Evolutionary conservation across 2,329 filamentous ascomycete species (phyloP).

Genomic region (Epichloe festucae): DNA sequence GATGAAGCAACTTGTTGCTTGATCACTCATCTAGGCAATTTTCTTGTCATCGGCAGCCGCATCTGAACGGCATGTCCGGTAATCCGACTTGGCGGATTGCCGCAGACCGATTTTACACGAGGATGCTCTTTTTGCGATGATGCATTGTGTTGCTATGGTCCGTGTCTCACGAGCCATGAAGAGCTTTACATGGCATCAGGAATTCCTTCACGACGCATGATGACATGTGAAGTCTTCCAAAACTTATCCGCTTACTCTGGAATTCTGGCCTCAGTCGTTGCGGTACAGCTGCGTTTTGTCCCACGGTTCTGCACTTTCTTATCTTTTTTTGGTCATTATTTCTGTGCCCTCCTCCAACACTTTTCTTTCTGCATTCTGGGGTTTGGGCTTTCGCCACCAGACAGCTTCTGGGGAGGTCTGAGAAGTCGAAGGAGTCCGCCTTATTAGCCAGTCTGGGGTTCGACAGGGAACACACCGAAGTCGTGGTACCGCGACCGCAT

Average conservation of each 20-base stretch:
- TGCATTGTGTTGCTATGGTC: background rate
- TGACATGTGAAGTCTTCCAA: conserved; percentile 1
- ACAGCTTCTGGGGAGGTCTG: conserved; percentile 25
- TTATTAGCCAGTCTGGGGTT: background rate
- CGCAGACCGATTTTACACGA: conserved; percentile 1
- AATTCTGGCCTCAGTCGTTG: conserved; percentile 19
- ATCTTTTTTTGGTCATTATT: conserved; percentile 17
- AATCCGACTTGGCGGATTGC: conserved; percentile 13
- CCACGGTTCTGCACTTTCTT: conserved; percentile 13
- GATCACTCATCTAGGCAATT: conserved; percentile 5
- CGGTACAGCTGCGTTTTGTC: conserved; percentile 22
- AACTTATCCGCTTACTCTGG: background rate
- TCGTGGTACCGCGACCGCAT: background rate
- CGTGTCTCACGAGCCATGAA: background rate
- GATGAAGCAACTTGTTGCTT: background rate
- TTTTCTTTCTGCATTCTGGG: conserved; percentile 8
- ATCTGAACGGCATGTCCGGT: conserved; percentile 30
- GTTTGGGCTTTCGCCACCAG: conserved; percentile 16
- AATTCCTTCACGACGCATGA: conserved; percentile 1
- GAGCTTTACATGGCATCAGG: background rate
- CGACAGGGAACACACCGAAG: background rate
- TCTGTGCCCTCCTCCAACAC: conserved; percentile 5
- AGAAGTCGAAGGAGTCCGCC: conserved; percentile 6
- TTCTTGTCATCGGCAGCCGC: conserved; percentile 9
- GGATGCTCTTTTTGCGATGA: background rate